Evolutionary conservation across 768 basidiomycete genomes (phyloP).

Genomic region (Tulasnella sp.): DNA sequence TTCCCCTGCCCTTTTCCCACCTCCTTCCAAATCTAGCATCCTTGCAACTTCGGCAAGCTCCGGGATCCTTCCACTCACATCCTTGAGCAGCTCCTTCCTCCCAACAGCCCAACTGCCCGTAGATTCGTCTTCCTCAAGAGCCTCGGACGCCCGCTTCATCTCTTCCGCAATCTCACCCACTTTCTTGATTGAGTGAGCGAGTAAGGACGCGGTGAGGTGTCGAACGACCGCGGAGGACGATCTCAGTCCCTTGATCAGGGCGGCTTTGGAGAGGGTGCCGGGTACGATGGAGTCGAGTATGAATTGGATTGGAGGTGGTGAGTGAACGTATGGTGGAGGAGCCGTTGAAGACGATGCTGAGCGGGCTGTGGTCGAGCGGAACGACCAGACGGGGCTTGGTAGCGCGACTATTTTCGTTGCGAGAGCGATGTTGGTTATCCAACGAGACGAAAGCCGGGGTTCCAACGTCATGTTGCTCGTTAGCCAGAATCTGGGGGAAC

Average conservation of each 20-base stretch:
- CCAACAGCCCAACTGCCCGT: conserved; percentile 71
- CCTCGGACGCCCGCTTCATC: conserved; percentile 48
- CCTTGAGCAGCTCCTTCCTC: conserved; percentile 64
- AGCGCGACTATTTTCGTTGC: conserved; percentile 74
- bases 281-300: conserved; percentile 81
- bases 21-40: conserved; percentile 38
- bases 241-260: conserved; percentile 79
- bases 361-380: conserved; percentile 39
- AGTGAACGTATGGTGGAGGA: conserved; percentile 51
- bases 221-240: conserved; percentile 71
- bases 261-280: conserved; percentile 58
- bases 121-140: conserved; percentile 57
- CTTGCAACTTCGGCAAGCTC: conserved; percentile 83
- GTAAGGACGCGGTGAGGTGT: conserved; percentile 73
- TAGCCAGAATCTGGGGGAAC: conserved; percentile 63
- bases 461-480: conserved; percentile 68
- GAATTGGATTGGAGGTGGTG: conserved; percentile 65
- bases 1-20: neutral
- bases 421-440: conserved; percentile 86
- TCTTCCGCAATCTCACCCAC: conserved; percentile 50
- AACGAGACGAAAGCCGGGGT: conserved; percentile 80
- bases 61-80: conserved; percentile 70
- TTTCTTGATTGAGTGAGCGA: conserved; percentile 73
- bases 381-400: conserved; percentile 60
- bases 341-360: neutral